Conservation (phyloP, 768 basidiomycete genomes). For the Cystobasidium onofrii region DNA sequence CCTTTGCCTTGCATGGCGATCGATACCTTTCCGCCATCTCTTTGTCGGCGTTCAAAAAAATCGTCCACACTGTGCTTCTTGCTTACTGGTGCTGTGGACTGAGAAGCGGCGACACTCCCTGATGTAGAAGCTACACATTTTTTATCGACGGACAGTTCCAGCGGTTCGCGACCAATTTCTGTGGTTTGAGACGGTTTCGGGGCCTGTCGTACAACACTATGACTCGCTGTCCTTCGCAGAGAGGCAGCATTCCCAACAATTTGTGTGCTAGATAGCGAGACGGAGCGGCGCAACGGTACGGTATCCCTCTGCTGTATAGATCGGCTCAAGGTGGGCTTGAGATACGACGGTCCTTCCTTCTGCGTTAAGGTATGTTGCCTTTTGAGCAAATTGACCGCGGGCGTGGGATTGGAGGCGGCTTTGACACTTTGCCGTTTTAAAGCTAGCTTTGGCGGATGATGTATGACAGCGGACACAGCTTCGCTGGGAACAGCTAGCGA, state of each 20-base stretch:
- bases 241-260: neutral
- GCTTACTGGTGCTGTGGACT: neutral
- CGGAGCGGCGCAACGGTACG: neutral
- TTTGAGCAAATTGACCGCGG: too few species aligned
- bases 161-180: neutral
- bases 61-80: neutral
- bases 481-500: too few species aligned
- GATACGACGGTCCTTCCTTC: neutral
- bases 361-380: too few species aligned
- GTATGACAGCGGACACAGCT: too few species aligned
- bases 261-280: neutral
- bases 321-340: neutral
- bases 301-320: neutral
- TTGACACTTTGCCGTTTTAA: too few species aligned
- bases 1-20: neutral
- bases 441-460: too few species aligned
- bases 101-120: neutral
- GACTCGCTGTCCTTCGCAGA: neutral
- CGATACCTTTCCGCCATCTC: neutral
- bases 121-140: neutral
- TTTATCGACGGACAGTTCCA: neutral
- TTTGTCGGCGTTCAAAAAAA: neutral
- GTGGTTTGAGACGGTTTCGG: neutral
- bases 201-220: neutral
- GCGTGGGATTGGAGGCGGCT: too few species aligned